Evolutionary conservation across 495 filamentous ascomycete genomes (phyloP).

Genomic region (Tuber melanosporum): DNA sequence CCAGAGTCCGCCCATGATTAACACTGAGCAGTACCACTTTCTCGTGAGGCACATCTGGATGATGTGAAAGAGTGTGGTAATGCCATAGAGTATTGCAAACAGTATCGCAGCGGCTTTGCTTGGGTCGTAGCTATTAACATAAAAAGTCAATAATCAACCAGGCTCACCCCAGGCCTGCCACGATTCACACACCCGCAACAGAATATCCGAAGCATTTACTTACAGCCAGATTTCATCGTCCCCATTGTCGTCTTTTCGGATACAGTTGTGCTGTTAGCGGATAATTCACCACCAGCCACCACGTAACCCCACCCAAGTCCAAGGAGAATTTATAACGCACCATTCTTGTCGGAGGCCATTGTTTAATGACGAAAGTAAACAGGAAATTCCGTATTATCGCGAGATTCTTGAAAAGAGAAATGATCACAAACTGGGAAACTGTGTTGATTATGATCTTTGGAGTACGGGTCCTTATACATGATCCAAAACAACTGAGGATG

Average conservation of each 20-base stretch:
- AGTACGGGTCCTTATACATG: not conserved
- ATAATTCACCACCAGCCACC: not conserved
- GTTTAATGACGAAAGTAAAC: not conserved
- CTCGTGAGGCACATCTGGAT: slow-evolving; percentile 45
- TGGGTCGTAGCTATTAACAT: slow-evolving; percentile 15
- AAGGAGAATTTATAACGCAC: not conserved
- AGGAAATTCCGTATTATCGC: not conserved
- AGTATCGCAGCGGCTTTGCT: slow-evolving; percentile 40
- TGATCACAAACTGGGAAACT: not conserved
- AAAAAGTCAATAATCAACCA: not conserved
- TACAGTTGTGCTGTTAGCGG: not conserved
- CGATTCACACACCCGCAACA: not conserved
- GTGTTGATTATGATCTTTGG: not conserved
- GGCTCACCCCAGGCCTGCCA: not conserved
- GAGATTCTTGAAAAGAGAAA: not conserved
- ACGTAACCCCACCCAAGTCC: not conserved
- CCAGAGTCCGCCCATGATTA: slow-evolving; percentile 46
- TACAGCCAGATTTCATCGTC: slow-evolving; percentile 2
- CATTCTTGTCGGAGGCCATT: slow-evolving; percentile 1
- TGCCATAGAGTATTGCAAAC: slow-evolving; percentile 44
- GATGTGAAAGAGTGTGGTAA: slow-evolving; percentile 43
- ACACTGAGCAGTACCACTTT: slow-evolving; percentile 47
- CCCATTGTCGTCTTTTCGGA: not conserved
- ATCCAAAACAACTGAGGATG: not conserved
- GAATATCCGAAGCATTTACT: not conserved